Evolutionary conservation across 306 rosid species (phyloP), one percentile per base, ranked within the genome.

Genomic region (Dryas drummondii): DNA sequence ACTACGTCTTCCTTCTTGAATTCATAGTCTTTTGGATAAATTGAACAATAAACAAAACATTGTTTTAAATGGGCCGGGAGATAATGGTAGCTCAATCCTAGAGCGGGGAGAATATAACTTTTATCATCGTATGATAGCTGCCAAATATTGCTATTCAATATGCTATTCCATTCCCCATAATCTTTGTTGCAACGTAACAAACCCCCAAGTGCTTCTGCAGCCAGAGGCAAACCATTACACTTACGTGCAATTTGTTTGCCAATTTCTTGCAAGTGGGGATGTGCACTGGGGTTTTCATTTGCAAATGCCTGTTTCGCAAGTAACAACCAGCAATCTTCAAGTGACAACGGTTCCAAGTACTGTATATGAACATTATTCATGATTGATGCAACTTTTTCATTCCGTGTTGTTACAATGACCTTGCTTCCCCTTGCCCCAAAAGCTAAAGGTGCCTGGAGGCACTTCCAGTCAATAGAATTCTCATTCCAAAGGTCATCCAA

Each of bases 221-320:
- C 69, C 16, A 73, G 60, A 7, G 79, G 79, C 40, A 80, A 44
- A 44, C 83, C 83, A 7, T 46, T 53, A 57, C 86, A 85, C 56
- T 79, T 85, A 0, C 0, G 4, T 27, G 60, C 65, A 4, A 81
- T 81, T 32, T 56, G 40, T 42, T 32, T 42, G 1, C 82, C 88
- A 37, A 84, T 77, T 6, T 19, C 46, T 58, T 58, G 14, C 22
- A 72, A 48, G 15, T 46, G 4, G 15, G 42, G 41, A 71, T 71
- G 40, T 9, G 41, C 42, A 71, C 37, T 15, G 0, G 41, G 2
- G 7, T 5, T 19, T 26, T 44, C 44, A 47, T 72, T 19, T 32
- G 16, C 2, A 14, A 76, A 68, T 3, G 68, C 80, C 56, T 32
- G 59, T 26, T 6, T 68, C 3, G 50, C 44, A 17, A 76, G 60